Percentiles rank a stretch among this genome's conserved stretches.
Evolutionary conservation across 2,329 filamentous ascomycete genomes (phyloP).

Genomic region (Aspergillus latus): DNA sequence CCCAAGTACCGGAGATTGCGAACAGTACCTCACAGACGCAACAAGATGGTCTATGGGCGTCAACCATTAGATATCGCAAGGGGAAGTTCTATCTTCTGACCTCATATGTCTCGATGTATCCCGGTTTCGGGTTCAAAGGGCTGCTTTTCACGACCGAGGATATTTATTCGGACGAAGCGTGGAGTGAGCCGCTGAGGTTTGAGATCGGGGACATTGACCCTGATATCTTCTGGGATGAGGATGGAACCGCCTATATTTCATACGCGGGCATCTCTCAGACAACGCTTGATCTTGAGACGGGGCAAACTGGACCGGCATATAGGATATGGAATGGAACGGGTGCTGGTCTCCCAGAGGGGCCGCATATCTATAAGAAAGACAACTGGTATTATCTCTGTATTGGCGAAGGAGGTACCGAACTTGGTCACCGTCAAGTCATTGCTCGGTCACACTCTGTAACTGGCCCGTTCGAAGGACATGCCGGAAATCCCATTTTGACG

Average conservation of each 20-base stretch:
- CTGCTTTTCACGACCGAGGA: conserved; percentile 19
- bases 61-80: conserved; percentile 41
- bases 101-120: conserved; percentile 26
- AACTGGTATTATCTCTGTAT: conserved; percentile 32
- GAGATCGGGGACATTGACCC: conserved; percentile 19
- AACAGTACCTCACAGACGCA: conserved; percentile 13
- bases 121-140: conserved; percentile 14
- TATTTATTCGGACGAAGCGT: conserved; percentile 16
- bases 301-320: conserved; percentile 1
- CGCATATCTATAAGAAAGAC: conserved; percentile 32
- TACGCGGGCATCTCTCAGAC: conserved; percentile 15
- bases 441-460: conserved; percentile 29
- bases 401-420: conserved; percentile 29
- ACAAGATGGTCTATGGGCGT: conserved; percentile 42
- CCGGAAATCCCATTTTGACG: conserved; percentile 45
- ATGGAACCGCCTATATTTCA: conserved; percentile 16
- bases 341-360: conserved; percentile 35
- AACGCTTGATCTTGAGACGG: conserved; percentile 31
- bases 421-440: conserved; percentile 30
- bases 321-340: conserved; percentile 51
- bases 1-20: conserved; percentile 39
- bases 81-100: conserved; percentile 41
- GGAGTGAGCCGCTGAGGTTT: conserved; percentile 18
- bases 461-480: conserved; percentile 44
- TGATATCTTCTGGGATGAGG: conserved; percentile 27